Conservation (phyloP, 2,329 filamentous ascomycete species). For the Colletotrichum sp. region DNA sequence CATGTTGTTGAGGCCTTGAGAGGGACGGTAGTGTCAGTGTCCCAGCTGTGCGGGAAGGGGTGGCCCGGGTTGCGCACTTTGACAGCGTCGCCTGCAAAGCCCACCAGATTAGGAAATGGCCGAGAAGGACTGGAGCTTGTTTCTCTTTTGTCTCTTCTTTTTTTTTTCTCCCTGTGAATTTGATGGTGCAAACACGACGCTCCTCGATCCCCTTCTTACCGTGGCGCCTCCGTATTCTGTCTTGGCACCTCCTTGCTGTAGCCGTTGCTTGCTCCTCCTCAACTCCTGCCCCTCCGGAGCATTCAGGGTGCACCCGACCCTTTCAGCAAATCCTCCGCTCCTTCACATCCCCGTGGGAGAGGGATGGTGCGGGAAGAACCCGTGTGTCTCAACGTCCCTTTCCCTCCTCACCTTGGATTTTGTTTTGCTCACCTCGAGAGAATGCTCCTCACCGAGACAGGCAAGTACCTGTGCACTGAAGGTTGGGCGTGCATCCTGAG, state of each 20-base stretch:
- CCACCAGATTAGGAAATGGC: background rate
- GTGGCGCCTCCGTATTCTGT: background rate
- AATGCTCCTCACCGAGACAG: background rate
- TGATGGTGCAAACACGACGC: background rate
- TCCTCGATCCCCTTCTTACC: background rate
- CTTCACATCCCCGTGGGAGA: background rate
- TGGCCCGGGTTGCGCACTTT: background rate
- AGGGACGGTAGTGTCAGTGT: background rate
- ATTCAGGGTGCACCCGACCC: background rate
- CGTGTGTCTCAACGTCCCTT: background rate
- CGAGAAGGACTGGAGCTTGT: conserved; percentile 5
- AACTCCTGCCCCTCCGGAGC: background rate
- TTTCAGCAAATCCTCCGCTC: background rate
- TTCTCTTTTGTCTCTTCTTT: conserved; percentile 1
- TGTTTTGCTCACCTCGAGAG: background rate
- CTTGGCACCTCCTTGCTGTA: background rate
- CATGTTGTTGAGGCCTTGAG: background rate
- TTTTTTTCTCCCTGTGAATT: background rate
- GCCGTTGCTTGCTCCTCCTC: background rate
- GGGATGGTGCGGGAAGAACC: background rate
- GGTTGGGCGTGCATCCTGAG: background rate
- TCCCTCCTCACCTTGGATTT: background rate
- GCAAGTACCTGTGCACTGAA: background rate
- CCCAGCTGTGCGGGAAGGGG: background rate
- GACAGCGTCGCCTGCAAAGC: conserved; percentile 9